Percentiles rank a stretch among this genome's conserved stretches.
phyloP scores from a whole-genome alignment of 2,329 filamentous ascomycete species.

The Stylonectria norvegica region DNA sequence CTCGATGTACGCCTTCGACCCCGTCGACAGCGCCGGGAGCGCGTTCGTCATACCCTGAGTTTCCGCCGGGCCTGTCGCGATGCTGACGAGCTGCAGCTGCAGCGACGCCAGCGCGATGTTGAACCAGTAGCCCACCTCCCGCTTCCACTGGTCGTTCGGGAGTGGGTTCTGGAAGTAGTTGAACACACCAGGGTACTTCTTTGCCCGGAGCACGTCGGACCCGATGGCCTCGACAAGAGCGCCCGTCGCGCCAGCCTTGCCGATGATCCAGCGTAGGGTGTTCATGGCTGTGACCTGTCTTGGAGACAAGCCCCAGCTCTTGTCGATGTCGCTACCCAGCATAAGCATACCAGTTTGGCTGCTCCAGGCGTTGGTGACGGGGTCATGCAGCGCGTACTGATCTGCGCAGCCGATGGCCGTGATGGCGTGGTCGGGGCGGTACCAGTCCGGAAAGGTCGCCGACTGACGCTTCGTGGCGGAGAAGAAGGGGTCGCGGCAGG shows the following conservation, averaged over 20 bases:
- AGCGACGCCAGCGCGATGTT: not conserved
- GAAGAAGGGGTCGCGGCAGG: conserved; percentile 3
- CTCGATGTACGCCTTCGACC: not conserved
- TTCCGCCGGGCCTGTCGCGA: conserved; percentile 1
- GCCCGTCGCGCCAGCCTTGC: conserved; percentile 1
- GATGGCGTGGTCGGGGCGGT: not conserved
- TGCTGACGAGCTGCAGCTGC: conserved; percentile 4
- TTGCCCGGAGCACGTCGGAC: not conserved
- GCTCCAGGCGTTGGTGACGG: not conserved
- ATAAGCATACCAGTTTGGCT: not conserved
- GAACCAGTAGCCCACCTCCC: conserved; percentile 2
- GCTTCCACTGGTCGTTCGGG: conserved; percentile 3
- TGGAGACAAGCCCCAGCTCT: not conserved
- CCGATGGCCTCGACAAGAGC: not conserved
- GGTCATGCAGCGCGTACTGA: conserved; percentile 2
- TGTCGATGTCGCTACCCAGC: not conserved
- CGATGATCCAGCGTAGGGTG: not conserved
- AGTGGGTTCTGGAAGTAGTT: conserved; percentile 1
- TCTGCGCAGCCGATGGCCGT: conserved; percentile 5
- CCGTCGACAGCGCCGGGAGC: not conserved
- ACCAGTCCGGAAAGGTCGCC: not conserved
- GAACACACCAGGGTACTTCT: conserved; percentile 1
- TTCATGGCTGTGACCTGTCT: not conserved
- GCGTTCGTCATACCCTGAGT: not conserved
- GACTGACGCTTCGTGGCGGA: conserved; percentile 1